A percentile compares a stretch with the other conserved stretches of the same genome.
Conservation (phyloP, 257 asterid species). For the Sherardia arvensis region DNA sequence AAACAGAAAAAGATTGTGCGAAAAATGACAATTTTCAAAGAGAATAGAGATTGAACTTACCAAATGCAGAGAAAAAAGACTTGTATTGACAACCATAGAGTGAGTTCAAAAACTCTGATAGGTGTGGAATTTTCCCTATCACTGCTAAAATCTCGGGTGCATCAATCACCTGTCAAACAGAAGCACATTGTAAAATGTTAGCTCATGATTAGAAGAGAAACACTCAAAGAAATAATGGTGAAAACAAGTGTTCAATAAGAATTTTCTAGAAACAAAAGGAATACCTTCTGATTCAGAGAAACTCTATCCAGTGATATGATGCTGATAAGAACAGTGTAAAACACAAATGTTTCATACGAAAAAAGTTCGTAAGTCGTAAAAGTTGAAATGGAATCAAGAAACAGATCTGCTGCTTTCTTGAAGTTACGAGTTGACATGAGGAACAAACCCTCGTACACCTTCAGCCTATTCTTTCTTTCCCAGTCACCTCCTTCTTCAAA, state of each 20-base stretch:
- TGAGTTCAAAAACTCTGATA: slow-evolving; percentile 74
- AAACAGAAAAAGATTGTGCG: neutral
- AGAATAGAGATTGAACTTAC: slow-evolving; percentile 24
- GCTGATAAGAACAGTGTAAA: slow-evolving; percentile 82
- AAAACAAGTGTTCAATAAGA: neutral
- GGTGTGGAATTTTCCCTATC: slow-evolving; percentile 63
- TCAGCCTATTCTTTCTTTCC: slow-evolving; percentile 94
- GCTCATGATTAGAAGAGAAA: neutral
- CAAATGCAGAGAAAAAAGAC: slow-evolving; percentile 76
- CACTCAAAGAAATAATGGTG: neutral
- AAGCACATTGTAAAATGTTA: neutral
- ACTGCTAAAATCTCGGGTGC: slow-evolving; percentile 91
- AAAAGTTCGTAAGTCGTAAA: slow-evolving; percentile 92
- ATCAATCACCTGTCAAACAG: slow-evolving; percentile 71
- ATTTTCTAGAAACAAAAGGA: neutral
- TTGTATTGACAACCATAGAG: slow-evolving; percentile 75
- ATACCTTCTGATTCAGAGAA: slow-evolving; percentile 83
- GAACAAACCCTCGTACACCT: slow-evolving; percentile 88
- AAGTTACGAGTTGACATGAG: slow-evolving; percentile 95
- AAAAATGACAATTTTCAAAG: neutral
- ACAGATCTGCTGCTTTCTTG: slow-evolving; percentile 85
- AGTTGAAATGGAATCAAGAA: slow-evolving; percentile 94
- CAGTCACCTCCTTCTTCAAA: slow-evolving; percentile 98
- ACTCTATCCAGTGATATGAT: slow-evolving; percentile 86
- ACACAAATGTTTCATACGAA: slow-evolving; percentile 78